A percentile compares a stretch with the other conserved stretches of the same genome.
phyloP scores from a whole-genome alignment of 1,139 yeast species.

The Zygoascus meyerae region DNA sequence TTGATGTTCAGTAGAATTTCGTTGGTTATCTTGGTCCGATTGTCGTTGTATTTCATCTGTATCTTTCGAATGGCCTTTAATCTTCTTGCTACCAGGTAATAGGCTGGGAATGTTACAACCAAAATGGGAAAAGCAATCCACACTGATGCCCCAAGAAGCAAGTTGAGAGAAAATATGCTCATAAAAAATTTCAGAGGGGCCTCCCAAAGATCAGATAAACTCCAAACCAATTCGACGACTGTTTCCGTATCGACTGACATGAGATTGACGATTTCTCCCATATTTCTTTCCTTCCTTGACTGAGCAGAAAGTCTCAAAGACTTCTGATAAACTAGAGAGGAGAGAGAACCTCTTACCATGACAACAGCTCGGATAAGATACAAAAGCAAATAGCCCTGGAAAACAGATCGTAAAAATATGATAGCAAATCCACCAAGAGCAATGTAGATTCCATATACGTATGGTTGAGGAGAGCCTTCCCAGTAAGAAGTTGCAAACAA shows the following conservation, averaged over 20 bases:
- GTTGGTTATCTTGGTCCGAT: conserved; percentile 50
- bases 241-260: conserved; percentile 61
- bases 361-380: conserved; percentile 37
- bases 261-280: conserved; percentile 91
- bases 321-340: conserved; percentile 70
- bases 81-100: conserved; percentile 44
- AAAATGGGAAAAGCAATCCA: conserved; percentile 54
- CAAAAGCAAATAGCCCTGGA: conserved; percentile 60
- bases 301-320: conserved; percentile 74
- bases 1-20: conserved; percentile 62
- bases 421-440: conserved; percentile 74
- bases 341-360: conserved; percentile 52
- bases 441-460: conserved; percentile 73
- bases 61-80: conserved; percentile 46
- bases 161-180: conserved; percentile 51
- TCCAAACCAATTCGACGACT: conserved; percentile 48
- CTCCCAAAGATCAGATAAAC: conserved; percentile 50
- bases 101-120: conserved; percentile 53
- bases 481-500: conserved; percentile 71
- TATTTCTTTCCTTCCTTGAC: conserved; percentile 65
- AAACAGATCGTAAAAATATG: conserved; percentile 72
- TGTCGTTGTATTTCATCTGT: conserved; percentile 66
- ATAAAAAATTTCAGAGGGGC: conserved; percentile 54
- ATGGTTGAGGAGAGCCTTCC: conserved; percentile 39
- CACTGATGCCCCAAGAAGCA: conserved; percentile 56